These are phyloP conservation scores for Dicorynia guianensis DNA, from an alignment of 306 rosid genomes.

Conservation along the genomic window DNA sequence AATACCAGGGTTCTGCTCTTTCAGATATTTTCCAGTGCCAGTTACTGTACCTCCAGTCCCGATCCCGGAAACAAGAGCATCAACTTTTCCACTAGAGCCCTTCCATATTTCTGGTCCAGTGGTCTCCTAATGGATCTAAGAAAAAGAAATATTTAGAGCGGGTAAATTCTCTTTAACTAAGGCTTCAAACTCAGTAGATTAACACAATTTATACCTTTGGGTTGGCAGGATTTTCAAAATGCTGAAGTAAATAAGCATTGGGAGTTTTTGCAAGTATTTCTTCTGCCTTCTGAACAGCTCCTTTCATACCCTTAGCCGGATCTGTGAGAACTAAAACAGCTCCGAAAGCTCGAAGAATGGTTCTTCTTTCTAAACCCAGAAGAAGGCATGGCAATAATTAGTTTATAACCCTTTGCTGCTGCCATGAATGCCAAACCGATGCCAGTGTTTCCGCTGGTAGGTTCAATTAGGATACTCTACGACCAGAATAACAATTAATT, in stretches of 20 bases:
- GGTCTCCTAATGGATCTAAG: conserved; percentile 86
- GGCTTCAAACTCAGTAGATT: conserved; percentile 15
- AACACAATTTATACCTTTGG: conserved; percentile 63
- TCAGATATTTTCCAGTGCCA: conserved; percentile 86
- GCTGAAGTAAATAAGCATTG: conserved; percentile 82
- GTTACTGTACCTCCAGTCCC: conserved; percentile 96
- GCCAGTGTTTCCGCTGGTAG: conserved; percentile 94
- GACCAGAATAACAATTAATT: conserved; percentile 30
- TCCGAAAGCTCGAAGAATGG: conserved; percentile 85
- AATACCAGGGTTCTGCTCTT: conserved; percentile 81
- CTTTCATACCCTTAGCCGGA: conserved; percentile 92
- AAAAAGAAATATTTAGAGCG: neutral
- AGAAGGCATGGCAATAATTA: conserved; percentile 87
- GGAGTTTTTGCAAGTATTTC: conserved; percentile 79
- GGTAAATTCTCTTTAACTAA: conserved; percentile 30
- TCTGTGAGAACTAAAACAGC: conserved; percentile 90
- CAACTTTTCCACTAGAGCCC: conserved; percentile 74
- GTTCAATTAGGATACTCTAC: conserved; percentile 86
- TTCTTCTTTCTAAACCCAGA: conserved; percentile 95
- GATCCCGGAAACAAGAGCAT: conserved; percentile 88
- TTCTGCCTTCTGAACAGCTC: conserved; percentile 88
- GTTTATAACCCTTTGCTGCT: conserved; percentile 89
- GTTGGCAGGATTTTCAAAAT: conserved; percentile 91
- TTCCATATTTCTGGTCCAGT: conserved; percentile 96
- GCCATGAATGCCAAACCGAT: conserved; percentile 93